Base-by-base conservation (phyloP, 1,284 basidiomycete species). In the Microbotryomycetes sp. region DNA sequence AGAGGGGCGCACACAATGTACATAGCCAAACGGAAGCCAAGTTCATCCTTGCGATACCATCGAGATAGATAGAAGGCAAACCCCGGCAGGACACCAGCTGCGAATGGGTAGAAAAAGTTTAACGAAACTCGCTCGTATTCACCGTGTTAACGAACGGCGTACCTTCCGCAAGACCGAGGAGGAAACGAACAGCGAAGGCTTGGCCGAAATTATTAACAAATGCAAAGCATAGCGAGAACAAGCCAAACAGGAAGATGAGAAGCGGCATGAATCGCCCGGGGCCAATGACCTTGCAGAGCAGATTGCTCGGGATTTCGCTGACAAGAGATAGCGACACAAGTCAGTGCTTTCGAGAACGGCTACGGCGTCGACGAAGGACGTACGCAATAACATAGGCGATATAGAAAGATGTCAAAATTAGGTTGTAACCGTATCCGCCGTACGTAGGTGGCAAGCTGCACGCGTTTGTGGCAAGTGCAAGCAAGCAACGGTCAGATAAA, bases 261-360 rank as follows among this genome's bases (percentile, higher is more conserved):
- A 66, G 28, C 23, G 75, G 74, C n/a, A 76, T 63, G 51, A 62
- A 70, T 28, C 36, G 49, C 22, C 65, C 64, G 5, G 84, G 82
- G 2, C 84, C 83, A 14, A 85, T 74, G 52, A 73, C 74, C 80
- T 84, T 68, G 30, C 77, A 65, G 47, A 84, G 62, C 46, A 85
- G 72, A 66, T 84, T 85, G 15, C 80, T 81, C 3, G 84, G 84
- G 19, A 86, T 72, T 66, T 86, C 84, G 26, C 71, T 71, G 15
- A 9, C 56, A 49, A 45, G 15, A 50, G 12, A 15, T 50, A 22
- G 15, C 14, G 28, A 26, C 49, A 23, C 25, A 14, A 12, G 23
- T 54, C 23, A 26, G 19, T 14, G 22, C 26, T 22, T 14, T n/a
- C n/a, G 23, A 15, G 51, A 54, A 22, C 51, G 54, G 22, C 31